phyloP scores from a whole-genome alignment of 2,329 filamentous ascomycete genomes.

The Zasmidium citrigriseum region DNA sequence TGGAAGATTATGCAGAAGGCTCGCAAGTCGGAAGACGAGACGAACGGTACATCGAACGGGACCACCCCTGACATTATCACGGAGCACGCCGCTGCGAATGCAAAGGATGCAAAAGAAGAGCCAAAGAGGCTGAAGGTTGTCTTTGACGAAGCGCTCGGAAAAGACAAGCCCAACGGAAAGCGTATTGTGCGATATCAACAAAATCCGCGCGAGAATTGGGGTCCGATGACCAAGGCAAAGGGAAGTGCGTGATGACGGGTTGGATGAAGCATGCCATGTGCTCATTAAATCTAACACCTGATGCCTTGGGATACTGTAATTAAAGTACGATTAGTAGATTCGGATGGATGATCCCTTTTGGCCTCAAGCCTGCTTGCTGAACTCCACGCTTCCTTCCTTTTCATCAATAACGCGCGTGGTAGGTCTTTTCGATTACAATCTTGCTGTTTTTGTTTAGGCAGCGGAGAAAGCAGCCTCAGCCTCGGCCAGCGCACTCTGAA shows the following conservation, averaged over 20 bases:
- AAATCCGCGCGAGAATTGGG: slow-evolving; percentile 93
- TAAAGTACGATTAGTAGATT: background rate
- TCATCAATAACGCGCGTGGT: background rate
- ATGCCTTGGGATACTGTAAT: background rate
- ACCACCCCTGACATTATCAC: slow-evolving; percentile 21
- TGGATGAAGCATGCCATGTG: background rate
- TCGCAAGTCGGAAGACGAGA: slow-evolving; percentile 36
- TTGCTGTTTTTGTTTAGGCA: background rate
- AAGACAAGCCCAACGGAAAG: slow-evolving; percentile 60
- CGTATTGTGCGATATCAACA: slow-evolving; percentile 83
- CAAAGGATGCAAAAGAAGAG: slow-evolving; percentile 23
- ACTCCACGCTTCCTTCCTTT: background rate
- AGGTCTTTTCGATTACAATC: background rate
- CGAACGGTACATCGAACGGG: slow-evolving; percentile 18
- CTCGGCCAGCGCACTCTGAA: background rate
- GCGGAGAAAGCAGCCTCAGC: too few species aligned
- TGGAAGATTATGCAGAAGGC: slow-evolving; percentile 58
- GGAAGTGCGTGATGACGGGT: slow-evolving; percentile 22
- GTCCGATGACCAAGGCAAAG: slow-evolving; percentile 67
- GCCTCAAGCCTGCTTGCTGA: background rate
- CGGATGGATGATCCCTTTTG: background rate
- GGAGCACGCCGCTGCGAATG: slow-evolving; percentile 12
- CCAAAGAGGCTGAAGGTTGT: slow-evolving; percentile 59
- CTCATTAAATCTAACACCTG: background rate
- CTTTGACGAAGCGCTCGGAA: slow-evolving; percentile 80